A percentile compares a stretch with the other conserved stretches of the same genome.
These are phyloP conservation scores for Pecoramyces ruminantium DNA, from an alignment of 192 early-diverging fungal genomes.

Conservation along the genomic window DNA sequence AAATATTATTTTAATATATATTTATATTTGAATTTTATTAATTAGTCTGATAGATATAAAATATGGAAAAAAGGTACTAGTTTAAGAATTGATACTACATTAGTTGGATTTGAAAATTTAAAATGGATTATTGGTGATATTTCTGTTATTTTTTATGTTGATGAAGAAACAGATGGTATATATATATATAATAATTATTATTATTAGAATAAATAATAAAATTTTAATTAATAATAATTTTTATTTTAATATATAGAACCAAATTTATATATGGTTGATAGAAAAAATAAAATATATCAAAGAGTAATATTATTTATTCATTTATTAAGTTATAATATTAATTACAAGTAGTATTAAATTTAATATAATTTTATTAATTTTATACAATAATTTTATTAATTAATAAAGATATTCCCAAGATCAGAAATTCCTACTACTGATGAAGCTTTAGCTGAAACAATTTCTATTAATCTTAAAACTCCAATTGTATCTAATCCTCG, in stretches of 20 bases:
- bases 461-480: not conserved
- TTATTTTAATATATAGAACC: not conserved
- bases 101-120: slow-evolving; percentile 31
- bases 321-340: no score
- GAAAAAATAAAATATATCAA: slow-evolving; percentile 1
- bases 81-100: slow-evolving; percentile 27
- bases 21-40: no score
- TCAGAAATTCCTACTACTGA: slow-evolving; percentile 15
- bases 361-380: no score
- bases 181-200: no score
- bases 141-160: slow-evolving; percentile 20
- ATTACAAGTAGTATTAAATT: no score
- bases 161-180: not conserved
- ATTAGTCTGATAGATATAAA: not conserved
- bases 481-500: not conserved
- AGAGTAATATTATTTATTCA: no score
- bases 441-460: not conserved
- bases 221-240: not conserved
- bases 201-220: not conserved
- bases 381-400: no score
- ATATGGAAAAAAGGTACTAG: slow-evolving; percentile 8
- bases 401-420: slow-evolving; percentile 18
- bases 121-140: slow-evolving; percentile 29
- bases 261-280: not conserved
- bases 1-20: no score